These are phyloP conservation scores for Aspergillus cejpii DNA, from an alignment of 2,329 filamentous ascomycete species.

Conservation along the genomic window DNA sequence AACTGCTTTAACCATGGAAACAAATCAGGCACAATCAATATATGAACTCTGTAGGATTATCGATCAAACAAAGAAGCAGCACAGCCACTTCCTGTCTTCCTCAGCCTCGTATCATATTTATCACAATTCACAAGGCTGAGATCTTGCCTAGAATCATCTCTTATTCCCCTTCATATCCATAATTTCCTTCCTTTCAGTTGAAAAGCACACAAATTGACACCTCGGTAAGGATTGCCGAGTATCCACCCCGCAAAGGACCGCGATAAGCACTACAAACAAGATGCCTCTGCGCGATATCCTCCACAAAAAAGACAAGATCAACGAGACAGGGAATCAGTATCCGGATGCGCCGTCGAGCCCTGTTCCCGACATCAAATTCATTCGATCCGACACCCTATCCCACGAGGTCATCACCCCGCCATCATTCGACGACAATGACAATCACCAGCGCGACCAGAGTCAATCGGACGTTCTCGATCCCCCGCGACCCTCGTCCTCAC, in stretches of 20 bases:
- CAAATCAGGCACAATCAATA: neutral
- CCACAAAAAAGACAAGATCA: conserved; percentile 55
- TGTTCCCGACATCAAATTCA: conserved; percentile 68
- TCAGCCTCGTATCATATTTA: neutral
- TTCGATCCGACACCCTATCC: conserved; percentile 73
- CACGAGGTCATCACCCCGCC: conserved; percentile 74
- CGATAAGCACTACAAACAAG: conserved; percentile 5
- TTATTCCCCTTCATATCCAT: too few species aligned
- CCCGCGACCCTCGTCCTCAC: conserved; percentile 25
- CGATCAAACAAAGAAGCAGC: neutral
- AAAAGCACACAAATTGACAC: neutral
- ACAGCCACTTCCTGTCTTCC: neutral
- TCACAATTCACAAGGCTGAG: neutral
- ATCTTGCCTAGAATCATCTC: too few species aligned
- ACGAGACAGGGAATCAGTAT: conserved; percentile 34
- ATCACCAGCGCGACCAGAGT: conserved; percentile 1
- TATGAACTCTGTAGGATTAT: too few species aligned
- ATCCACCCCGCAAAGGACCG: conserved; percentile 1
- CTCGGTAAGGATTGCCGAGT: conserved; percentile 1
- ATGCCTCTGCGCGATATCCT: conserved; percentile 58
- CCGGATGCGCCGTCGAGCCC: conserved; percentile 39
- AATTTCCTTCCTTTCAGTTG: too few species aligned
- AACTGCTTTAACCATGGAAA: neutral
- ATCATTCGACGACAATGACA: conserved; percentile 42
- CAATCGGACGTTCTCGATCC: conserved; percentile 9